Conservation (phyloP, 2,329 filamentous ascomycete species). For the Gliomastix tumulicola region DNA sequence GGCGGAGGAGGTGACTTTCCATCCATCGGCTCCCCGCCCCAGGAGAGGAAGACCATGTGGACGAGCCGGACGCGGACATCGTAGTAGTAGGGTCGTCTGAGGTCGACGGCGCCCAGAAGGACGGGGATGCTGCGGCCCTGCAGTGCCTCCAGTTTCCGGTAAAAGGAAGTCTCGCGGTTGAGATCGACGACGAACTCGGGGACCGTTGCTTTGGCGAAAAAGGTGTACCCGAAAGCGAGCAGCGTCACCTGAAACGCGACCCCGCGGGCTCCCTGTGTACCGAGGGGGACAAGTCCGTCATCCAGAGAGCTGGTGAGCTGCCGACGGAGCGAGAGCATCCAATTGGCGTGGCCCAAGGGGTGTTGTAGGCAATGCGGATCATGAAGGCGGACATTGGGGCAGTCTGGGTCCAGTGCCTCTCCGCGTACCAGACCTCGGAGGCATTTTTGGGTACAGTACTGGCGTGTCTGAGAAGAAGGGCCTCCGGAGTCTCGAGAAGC, state of each 20-base stretch:
- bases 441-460: slow-evolving; percentile 8
- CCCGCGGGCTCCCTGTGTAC: slow-evolving; percentile 22
- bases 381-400: background rate
- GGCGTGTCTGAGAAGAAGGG: too few relatives aligned
- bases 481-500: too few relatives aligned
- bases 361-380: too few relatives aligned
- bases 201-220: slow-evolving; percentile 32
- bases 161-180: slow-evolving; percentile 25
- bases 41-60: slow-evolving; percentile 24
- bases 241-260: slow-evolving; percentile 33
- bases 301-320: slow-evolving; percentile 21
- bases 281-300: slow-evolving; percentile 17
- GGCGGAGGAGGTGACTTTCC: too few relatives aligned
- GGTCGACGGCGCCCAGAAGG: slow-evolving; percentile 27
- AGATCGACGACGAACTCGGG: slow-evolving; percentile 22
- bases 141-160: slow-evolving; percentile 19
- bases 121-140: slow-evolving; percentile 28
- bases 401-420: slow-evolving; percentile 7
- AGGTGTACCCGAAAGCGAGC: slow-evolving; percentile 30
- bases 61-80: slow-evolving; percentile 20
- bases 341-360: slow-evolving; percentile 16
- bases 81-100: slow-evolving; percentile 25
- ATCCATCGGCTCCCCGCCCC: slow-evolving; percentile 15
- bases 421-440: slow-evolving; percentile 9
- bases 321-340: slow-evolving; percentile 17